Conservation (phyloP, 495 filamentous ascomycete species). For the Tuber magnatum region DNA sequence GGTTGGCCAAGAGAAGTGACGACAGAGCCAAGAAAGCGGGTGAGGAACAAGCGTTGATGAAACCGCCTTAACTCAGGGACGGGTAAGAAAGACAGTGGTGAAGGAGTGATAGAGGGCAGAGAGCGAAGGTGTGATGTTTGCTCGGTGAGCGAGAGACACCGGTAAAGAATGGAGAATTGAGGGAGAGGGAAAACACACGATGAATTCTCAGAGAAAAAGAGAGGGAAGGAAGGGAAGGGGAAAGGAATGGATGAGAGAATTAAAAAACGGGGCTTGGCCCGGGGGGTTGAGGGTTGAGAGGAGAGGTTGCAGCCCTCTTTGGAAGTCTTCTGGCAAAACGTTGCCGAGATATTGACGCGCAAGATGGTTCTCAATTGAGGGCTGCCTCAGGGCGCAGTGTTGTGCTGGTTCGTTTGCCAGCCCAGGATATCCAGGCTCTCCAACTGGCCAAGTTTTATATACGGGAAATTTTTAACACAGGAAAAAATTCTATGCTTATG, state of each 20-base stretch:
- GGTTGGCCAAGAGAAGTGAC: constrained; percentile 2
- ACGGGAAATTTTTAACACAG: not conserved
- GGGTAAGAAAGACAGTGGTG: not conserved
- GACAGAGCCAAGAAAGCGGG: constrained; percentile 4
- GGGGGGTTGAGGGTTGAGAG: constrained; percentile 6
- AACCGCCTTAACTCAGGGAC: not conserved
- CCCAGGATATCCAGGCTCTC: not conserved
- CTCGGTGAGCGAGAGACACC: not conserved
- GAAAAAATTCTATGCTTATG: not conserved
- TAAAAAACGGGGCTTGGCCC: constrained; percentile 11
- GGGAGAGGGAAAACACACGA: constrained; percentile 12
- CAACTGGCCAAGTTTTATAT: not conserved
- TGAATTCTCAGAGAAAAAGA: constrained; percentile 3
- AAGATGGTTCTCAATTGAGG: constrained; percentile 14
- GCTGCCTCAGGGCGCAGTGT: not conserved
- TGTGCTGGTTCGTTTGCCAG: not conserved
- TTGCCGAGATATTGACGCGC: constrained; percentile 34
- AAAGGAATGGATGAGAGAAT: constrained; percentile 18
- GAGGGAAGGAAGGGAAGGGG: constrained; percentile 4
- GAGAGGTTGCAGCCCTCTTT: constrained; percentile 23
- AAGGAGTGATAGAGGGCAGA: not conserved
- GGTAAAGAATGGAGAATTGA: not conserved
- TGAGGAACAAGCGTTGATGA: not conserved
- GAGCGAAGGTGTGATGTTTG: not conserved
- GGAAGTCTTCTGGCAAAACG: constrained; percentile 30